Evolutionary conservation across 805 yeast species (phyloP).

Genomic region (Nakazawaea laoshanensis): DNA sequence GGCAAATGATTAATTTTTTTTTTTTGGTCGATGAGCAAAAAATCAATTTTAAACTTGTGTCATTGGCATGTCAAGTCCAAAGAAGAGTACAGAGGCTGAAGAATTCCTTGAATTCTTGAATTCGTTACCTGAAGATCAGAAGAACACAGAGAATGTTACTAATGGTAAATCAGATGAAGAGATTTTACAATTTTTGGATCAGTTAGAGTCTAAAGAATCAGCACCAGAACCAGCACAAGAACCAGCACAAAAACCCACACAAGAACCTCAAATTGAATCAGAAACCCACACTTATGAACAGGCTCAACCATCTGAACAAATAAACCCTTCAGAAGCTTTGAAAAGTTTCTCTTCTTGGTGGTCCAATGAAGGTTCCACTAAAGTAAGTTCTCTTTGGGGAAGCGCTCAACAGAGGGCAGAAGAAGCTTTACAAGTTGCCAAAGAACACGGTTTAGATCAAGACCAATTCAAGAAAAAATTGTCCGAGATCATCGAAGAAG

Average conservation of each 20-base stretch:
- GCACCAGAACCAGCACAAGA: background rate
- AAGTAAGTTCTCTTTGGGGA: constrained; percentile 62
- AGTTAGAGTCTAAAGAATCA: constrained; percentile 55
- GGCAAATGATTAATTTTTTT: no score
- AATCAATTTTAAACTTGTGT: no score
- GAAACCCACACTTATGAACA: no score
- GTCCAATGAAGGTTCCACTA: constrained; percentile 59
- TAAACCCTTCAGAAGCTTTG: no score
- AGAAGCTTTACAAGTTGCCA: constrained; percentile 41
- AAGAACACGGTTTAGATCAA: constrained; percentile 23
- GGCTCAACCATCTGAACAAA: no score
- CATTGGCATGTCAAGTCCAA: constrained; percentile 9
- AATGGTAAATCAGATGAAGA: constrained; percentile 39
- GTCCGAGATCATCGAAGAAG: constrained; percentile 31
- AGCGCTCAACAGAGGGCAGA: constrained; percentile 48
- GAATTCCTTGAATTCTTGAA: constrained; percentile 77
- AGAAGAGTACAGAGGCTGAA: constrained; percentile 45
- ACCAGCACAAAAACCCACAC: background rate
- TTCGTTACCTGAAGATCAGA: constrained; percentile 59
- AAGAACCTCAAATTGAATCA: constrained; percentile 3
- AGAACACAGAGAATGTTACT: constrained; percentile 15
- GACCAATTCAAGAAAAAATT: constrained; percentile 27
- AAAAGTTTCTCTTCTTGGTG: constrained; percentile 74
- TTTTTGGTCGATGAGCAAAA: no score
- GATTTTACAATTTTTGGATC: constrained; percentile 52